Base-by-base conservation (phyloP, 768 basidiomycete species). In the Russula sp. region DNA sequence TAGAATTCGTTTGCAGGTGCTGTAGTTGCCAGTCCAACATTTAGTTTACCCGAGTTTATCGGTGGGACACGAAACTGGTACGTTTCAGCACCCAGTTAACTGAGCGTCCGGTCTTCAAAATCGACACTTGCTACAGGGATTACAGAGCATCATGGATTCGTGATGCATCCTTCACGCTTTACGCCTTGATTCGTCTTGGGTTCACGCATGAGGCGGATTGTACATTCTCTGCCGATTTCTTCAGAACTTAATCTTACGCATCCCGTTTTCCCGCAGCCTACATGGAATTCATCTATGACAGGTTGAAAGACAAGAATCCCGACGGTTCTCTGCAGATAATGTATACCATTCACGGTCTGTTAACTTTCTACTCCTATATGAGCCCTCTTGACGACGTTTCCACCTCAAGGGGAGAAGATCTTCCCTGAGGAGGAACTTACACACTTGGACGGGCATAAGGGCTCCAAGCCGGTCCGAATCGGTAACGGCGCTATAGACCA, bases 401-500 rank as follows among this genome's bases (percentile, higher is more conserved):
- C 42, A 31, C 6, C 18, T 40, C 37, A n/a, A 75, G 74, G 74
- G 80, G 84, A 44, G 87, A 91, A 76, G 88, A 92, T 53, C 75
- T 98, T 76, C 67, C 74, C 73, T 6, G 86, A 89, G 66, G 92
- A 95, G 73, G 93, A 95, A 70, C 78, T 99, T 6, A 75, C 74
- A 16, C 96, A 98, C 72, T 79, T 98, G 5, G 92, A 94, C 67
- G 96, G 90, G 6, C 89, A 92, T 70, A 91, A 91, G 70, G 88
- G 87, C 6, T 91, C 89, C 6, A 87, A 83, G 65, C 91, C 91
- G 27, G 91, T 94, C 35, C 83, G 84, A 11, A 94, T 99, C 61
- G 96, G 96, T 5, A 99, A 99, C 72, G 96, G 96, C 4, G 96
- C 96, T 0, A 94, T 93, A 3, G 88, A 94, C 72, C 95, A 98